Evolutionary conservation across 1,284 basidiomycete genomes (phyloP), one percentile per base, ranked within the genome.

Genomic region (Moesziomyces antarcticus): DNA sequence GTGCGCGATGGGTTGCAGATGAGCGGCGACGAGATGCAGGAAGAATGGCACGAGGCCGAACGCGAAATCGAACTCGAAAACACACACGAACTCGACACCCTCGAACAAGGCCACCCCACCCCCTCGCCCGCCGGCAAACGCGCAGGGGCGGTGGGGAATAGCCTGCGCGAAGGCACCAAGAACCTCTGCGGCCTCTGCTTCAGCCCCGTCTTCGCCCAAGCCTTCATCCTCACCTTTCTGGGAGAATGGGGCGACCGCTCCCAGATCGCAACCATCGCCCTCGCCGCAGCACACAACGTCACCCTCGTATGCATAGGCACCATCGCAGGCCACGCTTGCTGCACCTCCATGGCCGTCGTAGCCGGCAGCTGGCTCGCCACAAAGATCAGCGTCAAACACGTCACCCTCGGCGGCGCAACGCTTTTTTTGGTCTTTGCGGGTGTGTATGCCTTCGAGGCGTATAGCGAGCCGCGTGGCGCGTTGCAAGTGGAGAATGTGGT

Each of bases 221-320:
- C 94, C 0, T 99, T 99, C 78, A 86, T 96, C 41, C 87, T 99
- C 59, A 98, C 96, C 0, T 99, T 99, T 85, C 87, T 99, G 13
- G 97, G 95, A 22, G 96, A 99, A 85, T 99, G 96, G 96, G 97
- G 96, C 1, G 97, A 99, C 85, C 87, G 96, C 46, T 94, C 92
- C 81, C 97, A 99, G 86, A 96, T 99, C 77, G 92, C 97, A 0
- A 99, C 96, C 0, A 97, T 99, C 74, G 95, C 94, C 3, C 87
- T 99, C 50, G 97, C 92, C 1, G 95, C 96, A 37, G 93, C 96
- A 24, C 93, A 92, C 89, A 91, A 90, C 82, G 88, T 91, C 6
- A 89, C 88, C 76, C 88, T 97, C 42, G 93, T 99, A 41, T 91
- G 93, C 0, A 81, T 94, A 13, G 96, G 96, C 3, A 98, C 96